phyloP scores from a whole-genome alignment of 176 grass and related monocot species.

The Musa beccarii region DNA sequence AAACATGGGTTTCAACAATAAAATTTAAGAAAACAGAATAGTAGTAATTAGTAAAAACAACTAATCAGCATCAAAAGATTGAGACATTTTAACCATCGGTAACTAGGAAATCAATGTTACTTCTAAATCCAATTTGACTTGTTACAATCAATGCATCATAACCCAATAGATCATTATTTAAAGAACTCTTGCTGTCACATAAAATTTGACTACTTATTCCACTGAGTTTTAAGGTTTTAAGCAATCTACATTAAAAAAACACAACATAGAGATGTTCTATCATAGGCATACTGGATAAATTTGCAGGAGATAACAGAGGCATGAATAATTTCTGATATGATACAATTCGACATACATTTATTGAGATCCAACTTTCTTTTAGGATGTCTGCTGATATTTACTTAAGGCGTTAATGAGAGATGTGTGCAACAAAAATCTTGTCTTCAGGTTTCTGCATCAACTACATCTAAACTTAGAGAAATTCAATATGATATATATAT shows the following conservation, averaged over 20 bases:
- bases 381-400: no score
- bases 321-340: no score
- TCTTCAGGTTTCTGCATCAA: no score
- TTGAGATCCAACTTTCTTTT: no score
- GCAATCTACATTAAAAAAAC: neutral
- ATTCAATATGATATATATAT: no score
- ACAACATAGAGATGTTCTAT: neutral
- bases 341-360: no score
- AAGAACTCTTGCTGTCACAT: neutral
- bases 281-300: neutral
- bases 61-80: neutral
- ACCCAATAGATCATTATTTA: no score
- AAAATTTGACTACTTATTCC: neutral
- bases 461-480: no score
- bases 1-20: slow-evolving; percentile 12
- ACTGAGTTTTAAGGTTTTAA: neutral
- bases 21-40: neutral
- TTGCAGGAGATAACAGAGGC: no score
- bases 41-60: neutral
- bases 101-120: neutral
- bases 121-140: neutral
- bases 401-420: no score
- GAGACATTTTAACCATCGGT: neutral
- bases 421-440: no score
- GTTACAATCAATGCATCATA: no score